A percentile compares a stretch with the other conserved stretches of the same genome.
Evolutionary conservation across 1,284 basidiomycete species (phyloP).

Genomic region (Cutaneotrichosporon daszewskae): DNA sequence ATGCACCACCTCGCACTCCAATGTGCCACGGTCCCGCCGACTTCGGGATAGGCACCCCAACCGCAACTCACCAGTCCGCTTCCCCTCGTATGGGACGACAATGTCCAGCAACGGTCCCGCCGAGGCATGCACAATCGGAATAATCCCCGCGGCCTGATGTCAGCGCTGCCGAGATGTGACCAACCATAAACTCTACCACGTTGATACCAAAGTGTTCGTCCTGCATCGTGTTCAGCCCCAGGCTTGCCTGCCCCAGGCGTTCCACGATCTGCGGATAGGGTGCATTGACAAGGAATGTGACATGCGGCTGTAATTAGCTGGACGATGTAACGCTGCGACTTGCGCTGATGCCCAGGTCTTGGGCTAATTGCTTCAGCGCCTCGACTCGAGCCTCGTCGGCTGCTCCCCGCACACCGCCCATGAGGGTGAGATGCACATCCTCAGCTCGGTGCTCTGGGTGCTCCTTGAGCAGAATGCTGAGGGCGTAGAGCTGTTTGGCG

Average conservation of each 20-base stretch:
- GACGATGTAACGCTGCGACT: slow-evolving; percentile 9
- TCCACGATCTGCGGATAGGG: slow-evolving; percentile 64
- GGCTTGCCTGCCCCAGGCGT: slow-evolving; percentile 65
- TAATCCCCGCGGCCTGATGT: slow-evolving; percentile 77
- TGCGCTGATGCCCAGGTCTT: slow-evolving; percentile 63
- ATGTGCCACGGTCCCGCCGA: no score
- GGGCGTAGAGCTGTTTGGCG: slow-evolving; percentile 66
- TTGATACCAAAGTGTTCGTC: slow-evolving; percentile 99
- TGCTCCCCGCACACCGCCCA: slow-evolving; percentile 77
- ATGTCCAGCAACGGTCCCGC: slow-evolving; percentile 91
- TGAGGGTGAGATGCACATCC: slow-evolving; percentile 49
- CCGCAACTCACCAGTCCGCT: slow-evolving; percentile 66
- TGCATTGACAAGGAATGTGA: slow-evolving; percentile 79
- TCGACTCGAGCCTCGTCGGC: slow-evolving; percentile 68
- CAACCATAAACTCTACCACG: slow-evolving; percentile 93
- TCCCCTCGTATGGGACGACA: slow-evolving; percentile 66
- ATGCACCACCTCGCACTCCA: no score
- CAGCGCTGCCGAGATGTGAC: slow-evolving; percentile 24
- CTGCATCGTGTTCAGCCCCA: slow-evolving; percentile 94
- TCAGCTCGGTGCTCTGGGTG: slow-evolving; percentile 55
- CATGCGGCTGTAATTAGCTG: slow-evolving; percentile 53
- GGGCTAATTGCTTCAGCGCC: slow-evolving; percentile 57
- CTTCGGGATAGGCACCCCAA: no score
- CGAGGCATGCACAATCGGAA: slow-evolving; percentile 87
- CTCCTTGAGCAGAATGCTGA: slow-evolving; percentile 57